Percentiles rank a stretch among this genome's conserved stretches.
Conservation (phyloP, 2,329 filamentous ascomycete species). For the Lomentospora prolificans region DNA sequence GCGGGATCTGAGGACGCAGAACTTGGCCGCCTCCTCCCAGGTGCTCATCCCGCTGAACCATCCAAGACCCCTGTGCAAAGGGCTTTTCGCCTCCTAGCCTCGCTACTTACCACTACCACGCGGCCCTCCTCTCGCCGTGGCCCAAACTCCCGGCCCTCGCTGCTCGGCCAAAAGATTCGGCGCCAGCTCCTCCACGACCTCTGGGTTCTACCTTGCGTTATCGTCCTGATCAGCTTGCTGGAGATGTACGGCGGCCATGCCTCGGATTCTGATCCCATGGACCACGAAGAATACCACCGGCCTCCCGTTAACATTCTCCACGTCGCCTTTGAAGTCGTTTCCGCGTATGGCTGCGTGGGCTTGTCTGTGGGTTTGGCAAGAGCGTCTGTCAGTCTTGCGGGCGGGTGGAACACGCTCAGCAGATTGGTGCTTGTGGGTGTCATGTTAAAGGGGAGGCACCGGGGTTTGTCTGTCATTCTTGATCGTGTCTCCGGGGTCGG, state of each 20-base stretch:
- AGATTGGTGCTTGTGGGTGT: constrained; percentile 50
- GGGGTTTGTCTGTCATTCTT: constrained; percentile 45
- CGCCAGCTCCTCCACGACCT: constrained; percentile 57
- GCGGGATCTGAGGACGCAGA: constrained; percentile 12
- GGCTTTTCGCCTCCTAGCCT: not conserved
- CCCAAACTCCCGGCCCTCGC: constrained; percentile 19
- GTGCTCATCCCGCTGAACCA: not conserved
- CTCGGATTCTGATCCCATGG: constrained; percentile 7
- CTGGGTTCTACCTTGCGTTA: constrained; percentile 53
- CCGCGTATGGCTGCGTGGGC: constrained; percentile 52
- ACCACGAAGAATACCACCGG: constrained; percentile 41
- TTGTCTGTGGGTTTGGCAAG: constrained; percentile 46
- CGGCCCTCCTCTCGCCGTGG: not conserved
- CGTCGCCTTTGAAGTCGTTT: constrained; percentile 47
- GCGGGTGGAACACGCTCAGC: constrained; percentile 41
- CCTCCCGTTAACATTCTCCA: constrained; percentile 48
- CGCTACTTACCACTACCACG: not conserved
- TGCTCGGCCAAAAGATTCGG: constrained; percentile 48
- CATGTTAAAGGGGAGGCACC: constrained; percentile 45
- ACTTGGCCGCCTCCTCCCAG: constrained; percentile 3
- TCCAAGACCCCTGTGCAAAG: not conserved
- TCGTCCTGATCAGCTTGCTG: constrained; percentile 50
- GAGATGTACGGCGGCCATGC: constrained; percentile 31
- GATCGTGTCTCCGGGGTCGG: constrained; percentile 43
- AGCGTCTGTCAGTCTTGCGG: constrained; percentile 44